Evolutionary conservation across 495 filamentous ascomycete species (phyloP), one percentile per base, ranked within the genome.

Genomic region (Peziza echinospora): DNA sequence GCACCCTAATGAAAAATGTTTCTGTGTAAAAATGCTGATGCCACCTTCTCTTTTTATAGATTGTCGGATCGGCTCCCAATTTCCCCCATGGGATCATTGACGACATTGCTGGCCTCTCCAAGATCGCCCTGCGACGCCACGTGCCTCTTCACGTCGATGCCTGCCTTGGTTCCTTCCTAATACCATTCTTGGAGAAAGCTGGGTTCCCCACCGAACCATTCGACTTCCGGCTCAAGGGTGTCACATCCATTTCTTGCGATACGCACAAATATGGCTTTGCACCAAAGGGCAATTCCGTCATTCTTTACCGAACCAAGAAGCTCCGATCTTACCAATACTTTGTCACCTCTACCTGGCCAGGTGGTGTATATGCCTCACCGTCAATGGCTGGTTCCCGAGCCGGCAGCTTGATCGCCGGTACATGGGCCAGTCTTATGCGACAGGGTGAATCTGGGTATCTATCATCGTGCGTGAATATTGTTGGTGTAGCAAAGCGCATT

Each of bases 231-330:
- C 73, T 89, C 47, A 80, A 80, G 47, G 89, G 89, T 58, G 91
- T 99, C 46, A 94, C 91, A 5, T 82, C 76, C 58, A 94, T 99
- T 62, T 80, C 73, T 54, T 92, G 87, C 58, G 89, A 99, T 60
- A 99, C 89, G 24, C 89, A 97, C 67, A 97, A 97, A 62, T 97
- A 99, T 61, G 89, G 89, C 21, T 99, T 99, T 63, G 91, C 89
- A 0, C 89, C 89, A 21, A 96, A 96, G 64, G 89, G 89, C 46
- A 96, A 89, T 67, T 83, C 77, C 23, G 86, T 84, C 7, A 64
- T 93, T 16, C 73, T 99, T 46, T 96, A 96, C 68, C 83, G 91
- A 56, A 82, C 72, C 46, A 67, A 75, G 34, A 63, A 71, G 39
- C 73, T 92, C 42, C 77, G 89, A 49, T 69, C 71, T 26, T 80